phyloP scores from a whole-genome alignment of 352 stramenopile species.

The Phytophthora multivora region DNA sequence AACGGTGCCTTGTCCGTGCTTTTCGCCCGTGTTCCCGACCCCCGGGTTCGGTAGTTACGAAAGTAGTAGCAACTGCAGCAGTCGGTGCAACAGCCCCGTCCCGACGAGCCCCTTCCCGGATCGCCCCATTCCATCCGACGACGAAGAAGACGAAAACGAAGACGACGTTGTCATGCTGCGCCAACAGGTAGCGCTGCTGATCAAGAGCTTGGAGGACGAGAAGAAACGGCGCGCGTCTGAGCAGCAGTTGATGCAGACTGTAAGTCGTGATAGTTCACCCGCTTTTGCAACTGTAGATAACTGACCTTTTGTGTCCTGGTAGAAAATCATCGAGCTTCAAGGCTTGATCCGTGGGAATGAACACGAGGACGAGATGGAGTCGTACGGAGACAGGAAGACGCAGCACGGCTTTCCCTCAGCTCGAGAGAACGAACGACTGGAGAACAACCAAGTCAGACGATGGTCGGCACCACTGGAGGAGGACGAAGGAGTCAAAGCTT shows the following conservation, averaged over 20 bases:
- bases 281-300: not conserved
- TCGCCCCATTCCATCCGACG: constrained; percentile 32
- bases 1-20: constrained; percentile 29
- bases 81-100: constrained; percentile 34
- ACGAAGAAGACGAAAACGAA: constrained; percentile 34
- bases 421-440: constrained; percentile 26
- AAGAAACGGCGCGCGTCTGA: constrained; percentile 68
- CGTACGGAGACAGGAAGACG: constrained; percentile 4
- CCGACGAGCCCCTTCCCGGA: constrained; percentile 26
- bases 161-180: constrained; percentile 51
- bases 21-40: constrained; percentile 21
- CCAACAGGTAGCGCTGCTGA: constrained; percentile 61
- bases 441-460: constrained; percentile 25
- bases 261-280: constrained; percentile 25
- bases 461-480: constrained; percentile 29
- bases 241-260: constrained; percentile 71
- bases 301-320: constrained; percentile 5
- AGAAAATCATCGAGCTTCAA: constrained; percentile 83
- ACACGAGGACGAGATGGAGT: constrained; percentile 39
- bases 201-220: constrained; percentile 65
- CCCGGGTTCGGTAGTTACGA: constrained; percentile 34
- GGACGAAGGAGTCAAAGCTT: constrained; percentile 11
- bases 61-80: constrained; percentile 32
- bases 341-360: constrained; percentile 59
- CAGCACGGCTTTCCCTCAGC: constrained; percentile 2